phyloP scores from a whole-genome alignment of 352 stramenopile species.

The Phytopythium cucurbitacearum region DNA sequence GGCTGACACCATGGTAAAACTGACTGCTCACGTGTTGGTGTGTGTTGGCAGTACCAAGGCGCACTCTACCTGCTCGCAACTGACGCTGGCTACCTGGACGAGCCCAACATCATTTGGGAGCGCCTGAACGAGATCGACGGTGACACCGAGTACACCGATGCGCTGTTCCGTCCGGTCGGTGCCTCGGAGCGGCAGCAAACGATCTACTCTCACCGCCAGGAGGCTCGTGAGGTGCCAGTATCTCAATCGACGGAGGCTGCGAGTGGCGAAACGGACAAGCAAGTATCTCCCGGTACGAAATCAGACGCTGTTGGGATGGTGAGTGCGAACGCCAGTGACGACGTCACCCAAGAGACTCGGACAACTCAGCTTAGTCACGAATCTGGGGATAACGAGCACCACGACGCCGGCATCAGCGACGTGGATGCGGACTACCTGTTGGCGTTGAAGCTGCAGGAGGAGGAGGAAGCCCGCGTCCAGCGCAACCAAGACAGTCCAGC shows the following conservation, averaged over 20 bases:
- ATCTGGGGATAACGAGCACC: neutral
- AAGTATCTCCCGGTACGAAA: conserved; percentile 5
- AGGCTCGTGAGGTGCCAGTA: conserved; percentile 17
- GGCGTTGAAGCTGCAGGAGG: conserved; percentile 66
- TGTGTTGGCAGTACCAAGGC: conserved; percentile 69
- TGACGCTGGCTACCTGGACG: conserved; percentile 94
- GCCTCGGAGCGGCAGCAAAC: conserved; percentile 62
- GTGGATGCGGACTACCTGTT: conserved; percentile 67
- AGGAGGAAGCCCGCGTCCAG: conserved; percentile 54
- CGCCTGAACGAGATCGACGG: conserved; percentile 89
- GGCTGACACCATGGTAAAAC: neutral
- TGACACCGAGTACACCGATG: conserved; percentile 74
- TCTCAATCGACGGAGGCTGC: neutral
- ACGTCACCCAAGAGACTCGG: conserved; percentile 3
- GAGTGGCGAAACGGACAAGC: conserved; percentile 3
- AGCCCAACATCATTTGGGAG: conserved; percentile 94
- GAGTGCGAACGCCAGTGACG: conserved; percentile 1
- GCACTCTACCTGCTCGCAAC: conserved; percentile 95
- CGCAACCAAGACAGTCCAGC: conserved; percentile 13
- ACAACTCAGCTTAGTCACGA: neutral
- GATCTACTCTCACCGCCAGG: conserved; percentile 55
- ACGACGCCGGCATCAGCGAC: conserved; percentile 6
- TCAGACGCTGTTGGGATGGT: neutral
- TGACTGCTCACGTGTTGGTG: conserved; percentile 6
- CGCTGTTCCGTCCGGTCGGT: conserved; percentile 60